Base-by-base conservation (phyloP, 2,329 filamentous ascomycete genomes). In the Malbranchea cinnamomea region DNA sequence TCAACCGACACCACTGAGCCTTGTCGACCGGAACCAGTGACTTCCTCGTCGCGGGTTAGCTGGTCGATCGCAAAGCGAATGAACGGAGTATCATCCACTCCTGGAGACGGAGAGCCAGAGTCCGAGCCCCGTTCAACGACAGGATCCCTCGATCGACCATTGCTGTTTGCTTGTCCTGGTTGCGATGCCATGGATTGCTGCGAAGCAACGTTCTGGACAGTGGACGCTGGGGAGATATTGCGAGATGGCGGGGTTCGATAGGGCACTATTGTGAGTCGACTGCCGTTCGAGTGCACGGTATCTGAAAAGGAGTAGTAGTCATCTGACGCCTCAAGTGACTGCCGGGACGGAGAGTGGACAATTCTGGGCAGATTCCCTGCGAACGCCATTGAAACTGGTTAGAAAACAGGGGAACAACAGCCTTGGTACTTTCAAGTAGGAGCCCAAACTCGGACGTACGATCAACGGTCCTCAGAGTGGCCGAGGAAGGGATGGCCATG, bases 41-140 rank as follows among this genome's bases (percentile, higher is more conserved):
- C 63, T 36, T 80, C 73, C 34, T 75, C 75, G 44, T 79, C 71
- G 27, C 78, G 66, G 4, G 83, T 91, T 42, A 95, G 61, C 38
- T 87, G 82, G 39, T 92, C 80, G 38, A 95, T 72, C 23, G 87
- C 85, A 51, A 89, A 91, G 39, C 78, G 78, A 39, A 94, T 81
- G 52, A 85, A 92, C 1, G 83, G 84, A 6, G 74, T 78, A 46
- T 92, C 79, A 46, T 93, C 84, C 22, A 83, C 62, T 6, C 77
- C 81, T 0, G 84, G 84, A 0, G 81, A 87, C 2, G 65, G 60
- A 8, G 63, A 57, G 30, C 58, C 58, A 10, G 43, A 41, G 20
- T 53, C 41, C 38, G 42, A 21, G 41, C 41, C 17, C 39, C 41
- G 20, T 49, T 41, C 6, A 44, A 44, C 16, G 35, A 40, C 18